Percentiles rank a stretch among this genome's conserved stretches.
Conservation (phyloP, 2,329 filamentous ascomycete genomes). For the Sporothrix protearum region DNA sequence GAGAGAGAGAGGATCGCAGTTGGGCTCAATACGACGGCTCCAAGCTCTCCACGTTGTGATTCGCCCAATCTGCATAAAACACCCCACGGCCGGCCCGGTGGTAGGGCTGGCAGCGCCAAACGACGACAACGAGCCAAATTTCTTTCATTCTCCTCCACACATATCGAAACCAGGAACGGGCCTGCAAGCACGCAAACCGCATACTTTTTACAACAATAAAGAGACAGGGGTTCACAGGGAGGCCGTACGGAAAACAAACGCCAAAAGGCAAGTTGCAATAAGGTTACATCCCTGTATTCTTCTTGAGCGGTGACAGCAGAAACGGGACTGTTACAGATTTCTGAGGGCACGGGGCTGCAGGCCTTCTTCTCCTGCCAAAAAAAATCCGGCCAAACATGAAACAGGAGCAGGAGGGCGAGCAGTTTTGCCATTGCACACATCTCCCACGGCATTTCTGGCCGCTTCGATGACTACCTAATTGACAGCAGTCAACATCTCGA, state of each 20-base stretch:
- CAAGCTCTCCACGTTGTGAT: not conserved
- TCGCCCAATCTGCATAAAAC: not conserved
- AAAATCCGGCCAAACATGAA: not conserved
- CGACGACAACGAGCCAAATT: not conserved
- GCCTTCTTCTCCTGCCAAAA: not conserved
- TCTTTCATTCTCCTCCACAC: not conserved
- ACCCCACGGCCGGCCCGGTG: not conserved
- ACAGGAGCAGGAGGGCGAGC: not conserved
- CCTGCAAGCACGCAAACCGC: not conserved
- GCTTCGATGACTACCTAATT: not conserved
- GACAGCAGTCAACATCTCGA: not conserved
- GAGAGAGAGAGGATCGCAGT: not conserved
- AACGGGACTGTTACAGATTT: not conserved
- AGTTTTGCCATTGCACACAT: not conserved
- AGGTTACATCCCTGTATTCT: conserved; percentile 7
- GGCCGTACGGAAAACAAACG: not conserved
- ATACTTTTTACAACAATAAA: not conserved
- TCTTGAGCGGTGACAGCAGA: not conserved
- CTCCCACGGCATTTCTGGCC: not conserved
- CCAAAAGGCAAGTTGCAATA: not conserved
- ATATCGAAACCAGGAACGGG: not conserved
- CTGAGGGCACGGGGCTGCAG: not conserved
- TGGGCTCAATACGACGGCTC: not conserved
- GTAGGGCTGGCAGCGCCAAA: not conserved
- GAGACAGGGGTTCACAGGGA: not conserved